Evolutionary conservation across 192 early-diverging fungal genomes (phyloP).

Genomic region (Coemansia sp.): DNA sequence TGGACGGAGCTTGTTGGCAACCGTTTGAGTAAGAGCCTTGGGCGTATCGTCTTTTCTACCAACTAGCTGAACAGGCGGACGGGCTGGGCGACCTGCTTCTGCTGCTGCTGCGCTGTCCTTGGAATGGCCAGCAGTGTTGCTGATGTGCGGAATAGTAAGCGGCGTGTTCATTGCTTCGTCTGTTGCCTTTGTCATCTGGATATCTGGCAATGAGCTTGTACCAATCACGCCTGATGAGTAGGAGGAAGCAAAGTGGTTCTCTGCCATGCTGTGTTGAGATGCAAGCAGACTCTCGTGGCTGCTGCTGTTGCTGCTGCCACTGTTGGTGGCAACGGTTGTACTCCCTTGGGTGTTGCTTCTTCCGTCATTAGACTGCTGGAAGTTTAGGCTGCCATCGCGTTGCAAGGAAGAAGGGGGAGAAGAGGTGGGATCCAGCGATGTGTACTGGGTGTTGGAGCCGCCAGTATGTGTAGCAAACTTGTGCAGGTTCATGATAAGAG

Average conservation of each 20-base stretch:
- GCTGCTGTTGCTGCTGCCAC: background rate
- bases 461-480: slow-evolving; percentile 13
- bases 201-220: background rate
- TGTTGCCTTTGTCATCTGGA: slow-evolving; percentile 14
- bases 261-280: slow-evolving; percentile 3
- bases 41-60: slow-evolving; percentile 36
- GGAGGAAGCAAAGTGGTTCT: too few relatives aligned
- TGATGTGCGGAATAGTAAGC: slow-evolving; percentile 13
- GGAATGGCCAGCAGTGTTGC: background rate
- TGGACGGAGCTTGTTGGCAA: slow-evolving; percentile 59
- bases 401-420: background rate
- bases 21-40: slow-evolving; percentile 39
- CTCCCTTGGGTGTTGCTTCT: background rate
- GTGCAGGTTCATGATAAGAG: slow-evolving; percentile 31
- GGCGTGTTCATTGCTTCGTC: slow-evolving; percentile 37
- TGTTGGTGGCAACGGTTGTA: background rate
- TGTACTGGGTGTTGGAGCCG: background rate
- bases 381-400: background rate
- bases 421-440: background rate
- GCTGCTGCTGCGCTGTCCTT: background rate
- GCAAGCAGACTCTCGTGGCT: slow-evolving; percentile 15
- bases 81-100: background rate
- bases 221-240: too few relatives aligned
- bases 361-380: background rate
- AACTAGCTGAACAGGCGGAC: slow-evolving; percentile 30